Percentiles rank a stretch among this genome's conserved stretches.
Conservation (phyloP, 495 filamentous ascomycete species). For the Pseudevernia furfuracea region DNA sequence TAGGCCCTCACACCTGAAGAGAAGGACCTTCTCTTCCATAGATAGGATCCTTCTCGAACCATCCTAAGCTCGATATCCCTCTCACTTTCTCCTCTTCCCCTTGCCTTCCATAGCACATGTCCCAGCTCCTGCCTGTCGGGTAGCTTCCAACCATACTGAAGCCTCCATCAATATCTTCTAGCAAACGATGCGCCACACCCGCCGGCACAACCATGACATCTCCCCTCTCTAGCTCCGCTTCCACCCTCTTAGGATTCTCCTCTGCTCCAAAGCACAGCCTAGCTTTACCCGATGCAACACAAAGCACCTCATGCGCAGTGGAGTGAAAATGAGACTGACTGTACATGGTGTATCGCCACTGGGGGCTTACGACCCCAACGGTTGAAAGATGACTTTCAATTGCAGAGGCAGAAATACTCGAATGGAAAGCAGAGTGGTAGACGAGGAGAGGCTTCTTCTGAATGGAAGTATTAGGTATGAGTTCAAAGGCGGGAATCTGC, state of each 20-base stretch:
- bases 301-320: conserved; percentile 60
- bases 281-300: conserved; percentile 49
- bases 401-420: conserved; percentile 35
- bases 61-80: conserved; percentile 40
- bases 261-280: conserved; percentile 61
- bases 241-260: conserved; percentile 49
- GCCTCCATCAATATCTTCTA: conserved; percentile 45
- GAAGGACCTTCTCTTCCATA: conserved; percentile 51
- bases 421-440: conserved; percentile 47
- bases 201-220: conserved; percentile 62
- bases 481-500: conserved; percentile 49
- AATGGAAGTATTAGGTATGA: conserved; percentile 59
- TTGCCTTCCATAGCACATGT: conserved; percentile 61
- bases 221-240: conserved; percentile 47
- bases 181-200: conserved; percentile 55
- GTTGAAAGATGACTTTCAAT: conserved; percentile 47
- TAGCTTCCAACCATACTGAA: conserved; percentile 66
- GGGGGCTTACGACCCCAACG: conserved; percentile 49
- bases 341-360: conserved; percentile 65
- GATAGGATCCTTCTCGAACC: conserved; percentile 54
- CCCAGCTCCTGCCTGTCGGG: conserved; percentile 50
- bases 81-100: conserved; percentile 46
- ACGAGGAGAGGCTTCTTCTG: conserved; percentile 56
- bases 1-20: conserved; percentile 30
- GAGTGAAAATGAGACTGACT: conserved; percentile 56